These are phyloP conservation scores for Manihot esculenta DNA, from an alignment of 441 rosid species.

Conservation along the genomic window DNA sequence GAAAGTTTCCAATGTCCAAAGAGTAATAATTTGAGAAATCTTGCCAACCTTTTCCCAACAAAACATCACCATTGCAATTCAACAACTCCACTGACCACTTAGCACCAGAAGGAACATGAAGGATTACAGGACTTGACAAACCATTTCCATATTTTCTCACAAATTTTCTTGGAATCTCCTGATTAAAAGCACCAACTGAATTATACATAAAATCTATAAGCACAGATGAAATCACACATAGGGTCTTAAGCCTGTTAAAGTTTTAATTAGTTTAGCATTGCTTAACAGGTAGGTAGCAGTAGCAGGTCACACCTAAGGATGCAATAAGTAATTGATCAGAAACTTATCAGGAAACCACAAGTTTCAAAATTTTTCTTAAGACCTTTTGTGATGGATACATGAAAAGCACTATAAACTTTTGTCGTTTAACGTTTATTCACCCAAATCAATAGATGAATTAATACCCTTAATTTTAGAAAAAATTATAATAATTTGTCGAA, in stretches of 20 bases:
- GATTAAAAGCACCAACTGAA: neutral
- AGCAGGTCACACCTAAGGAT: too few relatives aligned
- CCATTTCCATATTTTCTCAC: neutral
- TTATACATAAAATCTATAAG: neutral
- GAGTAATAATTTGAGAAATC: neutral
- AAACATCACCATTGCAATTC: constrained; percentile 7
- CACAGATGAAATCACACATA: neutral
- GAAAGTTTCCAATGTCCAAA: neutral
- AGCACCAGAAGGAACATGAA: constrained; percentile 15
- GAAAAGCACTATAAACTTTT: too few relatives aligned
- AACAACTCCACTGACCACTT: constrained; percentile 24
- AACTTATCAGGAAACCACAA: too few relatives aligned
- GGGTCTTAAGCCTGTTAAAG: neutral
- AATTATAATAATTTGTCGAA: too few relatives aligned
- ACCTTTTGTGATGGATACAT: too few relatives aligned
- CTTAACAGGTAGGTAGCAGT: too few relatives aligned
- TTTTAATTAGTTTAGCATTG: neutral
- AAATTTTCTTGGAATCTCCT: constrained; percentile 1
- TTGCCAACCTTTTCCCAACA: neutral
- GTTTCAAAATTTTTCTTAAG: too few relatives aligned
- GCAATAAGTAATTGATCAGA: neutral
- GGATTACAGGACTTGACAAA: neutral
- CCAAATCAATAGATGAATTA: too few relatives aligned
- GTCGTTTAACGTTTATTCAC: too few relatives aligned
- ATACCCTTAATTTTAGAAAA: too few relatives aligned